Conservation (phyloP, 1,284 basidiomycete genomes). For the Ganoderma sinense region DNA sequence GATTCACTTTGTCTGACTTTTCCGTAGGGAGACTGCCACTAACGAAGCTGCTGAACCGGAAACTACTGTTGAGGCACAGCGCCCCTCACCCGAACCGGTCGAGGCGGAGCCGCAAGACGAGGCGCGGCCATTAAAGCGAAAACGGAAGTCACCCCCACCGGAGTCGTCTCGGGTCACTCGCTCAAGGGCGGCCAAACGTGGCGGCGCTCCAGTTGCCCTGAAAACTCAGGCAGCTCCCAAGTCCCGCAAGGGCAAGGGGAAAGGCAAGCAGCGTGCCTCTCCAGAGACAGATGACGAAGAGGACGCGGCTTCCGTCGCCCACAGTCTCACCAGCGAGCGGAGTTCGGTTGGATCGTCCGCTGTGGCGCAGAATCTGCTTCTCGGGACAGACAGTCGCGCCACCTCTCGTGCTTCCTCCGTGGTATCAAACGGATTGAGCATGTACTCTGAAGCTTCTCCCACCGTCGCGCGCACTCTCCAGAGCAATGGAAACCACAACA, state of each 20-base stretch:
- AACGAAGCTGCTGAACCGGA: background rate
- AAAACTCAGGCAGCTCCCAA: conserved; percentile 7
- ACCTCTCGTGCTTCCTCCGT: conserved; percentile 59
- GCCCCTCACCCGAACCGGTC: background rate
- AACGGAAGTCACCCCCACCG: conserved; percentile 23
- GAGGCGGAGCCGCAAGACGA: conserved; percentile 12
- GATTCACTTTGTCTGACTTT: no score
- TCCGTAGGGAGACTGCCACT: background rate
- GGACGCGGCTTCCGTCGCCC: conserved; percentile 28
- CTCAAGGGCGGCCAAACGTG: conserved; percentile 23
- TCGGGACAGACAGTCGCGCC: conserved; percentile 41
- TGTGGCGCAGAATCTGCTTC: conserved; percentile 37
- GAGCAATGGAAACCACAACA: conserved; percentile 30
- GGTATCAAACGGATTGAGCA: conserved; percentile 43
- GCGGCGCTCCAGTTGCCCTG: background rate
- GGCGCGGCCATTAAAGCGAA: conserved; percentile 29
- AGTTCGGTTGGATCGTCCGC: conserved; percentile 43
- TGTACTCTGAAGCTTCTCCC: conserved; percentile 29
- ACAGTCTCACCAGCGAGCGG: conserved; percentile 32
- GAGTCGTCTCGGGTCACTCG: conserved; percentile 29
- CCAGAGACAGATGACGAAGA: conserved; percentile 31
- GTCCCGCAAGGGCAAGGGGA: conserved; percentile 29
- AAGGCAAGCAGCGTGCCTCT: conserved; percentile 29
- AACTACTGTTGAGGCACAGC: background rate
- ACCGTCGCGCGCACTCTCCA: conserved; percentile 37